These are phyloP conservation scores for Trebouxia sp. DNA, from an alignment of 139 green algal genomes.

Conservation along the genomic window DNA sequence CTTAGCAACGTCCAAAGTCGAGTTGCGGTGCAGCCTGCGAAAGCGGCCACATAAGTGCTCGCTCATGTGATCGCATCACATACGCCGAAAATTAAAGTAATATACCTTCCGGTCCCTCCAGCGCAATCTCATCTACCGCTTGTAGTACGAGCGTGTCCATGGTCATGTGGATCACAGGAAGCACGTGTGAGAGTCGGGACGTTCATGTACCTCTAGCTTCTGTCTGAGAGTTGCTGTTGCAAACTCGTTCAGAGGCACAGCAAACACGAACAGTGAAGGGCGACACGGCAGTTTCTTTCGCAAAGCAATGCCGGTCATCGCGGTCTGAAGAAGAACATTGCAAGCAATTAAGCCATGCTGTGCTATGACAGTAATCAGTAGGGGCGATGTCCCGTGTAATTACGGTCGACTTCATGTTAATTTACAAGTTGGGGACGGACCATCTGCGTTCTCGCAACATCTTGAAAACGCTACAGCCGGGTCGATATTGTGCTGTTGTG, in stretches of 20 bases:
- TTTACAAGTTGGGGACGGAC: too few species aligned
- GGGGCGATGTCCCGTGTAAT: too few species aligned
- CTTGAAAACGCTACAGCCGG: too few species aligned
- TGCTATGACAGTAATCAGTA: too few species aligned
- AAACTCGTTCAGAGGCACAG: too few species aligned
- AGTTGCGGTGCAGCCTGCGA: neutral
- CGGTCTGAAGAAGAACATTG: neutral
- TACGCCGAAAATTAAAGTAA: too few species aligned
- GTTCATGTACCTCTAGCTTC: neutral
- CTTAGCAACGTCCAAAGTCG: neutral
- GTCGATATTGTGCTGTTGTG: too few species aligned
- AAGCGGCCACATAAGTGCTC: too few species aligned
- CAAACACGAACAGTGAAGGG: neutral
- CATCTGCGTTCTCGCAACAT: too few species aligned
- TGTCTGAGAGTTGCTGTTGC: neutral
- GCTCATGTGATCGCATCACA: too few species aligned
- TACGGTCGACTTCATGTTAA: too few species aligned
- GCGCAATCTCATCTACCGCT: neutral
- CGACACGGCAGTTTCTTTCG: neutral
- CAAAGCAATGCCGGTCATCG: neutral
- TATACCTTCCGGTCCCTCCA: conserved; percentile 8
- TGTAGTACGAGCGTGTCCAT: conserved; percentile 11
- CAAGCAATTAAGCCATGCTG: neutral
- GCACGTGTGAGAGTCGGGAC: neutral
- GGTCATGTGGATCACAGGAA: neutral